phyloP scores from a whole-genome alignment of 345 rosid species.

The Isatis tinctoria region DNA sequence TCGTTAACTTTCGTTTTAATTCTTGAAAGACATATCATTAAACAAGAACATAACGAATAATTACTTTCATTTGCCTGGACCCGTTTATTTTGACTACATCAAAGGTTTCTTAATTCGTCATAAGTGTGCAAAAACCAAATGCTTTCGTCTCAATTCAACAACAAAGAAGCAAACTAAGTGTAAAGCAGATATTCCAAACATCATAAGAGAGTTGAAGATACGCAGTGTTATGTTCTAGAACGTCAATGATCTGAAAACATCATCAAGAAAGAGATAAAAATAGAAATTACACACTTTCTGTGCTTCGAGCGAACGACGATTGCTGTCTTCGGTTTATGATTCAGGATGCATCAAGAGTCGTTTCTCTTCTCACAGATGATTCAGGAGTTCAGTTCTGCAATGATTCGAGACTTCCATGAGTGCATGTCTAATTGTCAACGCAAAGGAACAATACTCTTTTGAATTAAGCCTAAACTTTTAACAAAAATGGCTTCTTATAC shows the following conservation, averaged over 20 bases:
- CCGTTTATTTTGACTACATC: background rate
- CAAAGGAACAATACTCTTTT: background rate
- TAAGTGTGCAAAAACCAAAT: background rate
- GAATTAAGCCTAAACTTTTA: background rate
- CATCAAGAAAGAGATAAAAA: background rate
- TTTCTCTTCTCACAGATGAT: slow-evolving; percentile 12
- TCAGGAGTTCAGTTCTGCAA: slow-evolving; percentile 22
- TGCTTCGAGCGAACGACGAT: background rate
- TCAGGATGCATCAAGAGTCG: slow-evolving; percentile 6
- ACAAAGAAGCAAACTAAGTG: slow-evolving; percentile 9
- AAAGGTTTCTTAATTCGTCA: background rate
- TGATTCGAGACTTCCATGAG: background rate
- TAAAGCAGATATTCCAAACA: background rate
- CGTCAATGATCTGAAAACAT: slow-evolving; percentile 7
- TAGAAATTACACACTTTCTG: slow-evolving; percentile 10
- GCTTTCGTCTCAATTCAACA: slow-evolving; percentile 8
- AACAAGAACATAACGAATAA: background rate
- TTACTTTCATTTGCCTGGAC: background rate
- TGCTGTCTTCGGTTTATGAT: background rate
- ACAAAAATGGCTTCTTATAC: slow-evolving; percentile 3
- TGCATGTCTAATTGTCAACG: background rate
- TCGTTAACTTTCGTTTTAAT: background rate
- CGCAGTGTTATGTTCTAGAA: background rate
- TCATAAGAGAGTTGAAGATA: background rate
- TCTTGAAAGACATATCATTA: no score